These are phyloP conservation scores for Ustilago esculenta DNA, from an alignment of 1,284 basidiomycete genomes.

Conservation along the genomic window DNA sequence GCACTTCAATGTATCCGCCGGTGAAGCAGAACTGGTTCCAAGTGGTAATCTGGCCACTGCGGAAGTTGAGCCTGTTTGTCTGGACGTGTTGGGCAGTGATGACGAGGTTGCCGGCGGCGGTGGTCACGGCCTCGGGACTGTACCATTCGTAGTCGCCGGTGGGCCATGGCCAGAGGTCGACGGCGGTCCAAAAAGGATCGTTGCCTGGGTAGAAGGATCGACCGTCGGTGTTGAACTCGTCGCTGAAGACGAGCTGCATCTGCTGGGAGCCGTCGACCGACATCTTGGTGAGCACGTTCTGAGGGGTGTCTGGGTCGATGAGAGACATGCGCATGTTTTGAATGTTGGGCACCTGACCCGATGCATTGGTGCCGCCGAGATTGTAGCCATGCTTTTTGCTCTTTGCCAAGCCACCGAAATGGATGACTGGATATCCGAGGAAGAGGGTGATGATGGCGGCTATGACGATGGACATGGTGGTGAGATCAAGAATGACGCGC, in stretches of 20 bases:
- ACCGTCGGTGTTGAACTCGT: conserved; percentile 66
- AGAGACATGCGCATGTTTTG: conserved; percentile 41
- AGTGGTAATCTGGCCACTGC: conserved; percentile 72
- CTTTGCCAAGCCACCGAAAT: conserved; percentile 7
- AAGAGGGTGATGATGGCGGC: conserved; percentile 74
- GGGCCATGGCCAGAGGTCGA: conserved; percentile 76
- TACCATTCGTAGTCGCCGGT: conserved; percentile 69
- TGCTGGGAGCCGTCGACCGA: conserved; percentile 70
- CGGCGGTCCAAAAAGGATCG: conserved; percentile 79
- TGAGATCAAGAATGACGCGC: conserved; percentile 32
- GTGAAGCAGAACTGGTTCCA: conserved; percentile 96
- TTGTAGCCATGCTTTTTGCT: conserved; percentile 41
- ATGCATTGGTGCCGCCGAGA: conserved; percentile 55
- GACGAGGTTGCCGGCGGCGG: conserved; percentile 79
- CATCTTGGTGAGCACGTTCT: conserved; percentile 27
- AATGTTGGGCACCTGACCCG: conserved; percentile 55
- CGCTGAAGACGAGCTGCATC: conserved; percentile 65
- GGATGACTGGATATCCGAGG: conserved; percentile 79
- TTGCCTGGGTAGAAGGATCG: conserved; percentile 73
- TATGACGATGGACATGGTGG: conserved; percentile 68
- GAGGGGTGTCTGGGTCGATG: conserved; percentile 68
- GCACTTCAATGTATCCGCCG: conserved; percentile 83
- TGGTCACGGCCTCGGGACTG: conserved; percentile 82
- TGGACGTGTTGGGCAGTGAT: conserved; percentile 72
- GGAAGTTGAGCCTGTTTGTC: conserved; percentile 74